Evolutionary conservation across 1,284 basidiomycete genomes (phyloP).

Genomic region (Peniophora sp.): DNA sequence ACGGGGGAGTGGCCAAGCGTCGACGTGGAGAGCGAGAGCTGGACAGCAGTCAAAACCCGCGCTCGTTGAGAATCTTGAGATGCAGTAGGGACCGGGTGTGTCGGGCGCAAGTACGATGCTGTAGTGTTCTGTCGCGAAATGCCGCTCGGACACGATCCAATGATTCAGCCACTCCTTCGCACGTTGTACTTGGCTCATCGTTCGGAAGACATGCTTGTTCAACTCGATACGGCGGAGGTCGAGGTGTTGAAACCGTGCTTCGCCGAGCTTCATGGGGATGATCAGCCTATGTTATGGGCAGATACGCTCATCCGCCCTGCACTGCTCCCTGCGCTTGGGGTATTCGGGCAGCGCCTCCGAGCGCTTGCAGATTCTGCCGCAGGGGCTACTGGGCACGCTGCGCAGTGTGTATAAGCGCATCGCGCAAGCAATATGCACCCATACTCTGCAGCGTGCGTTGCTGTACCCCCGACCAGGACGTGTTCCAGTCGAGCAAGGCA

Average conservation of each 20-base stretch:
- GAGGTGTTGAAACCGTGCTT: constrained; percentile 67
- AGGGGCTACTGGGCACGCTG: constrained; percentile 40
- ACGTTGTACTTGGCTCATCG: too few relatives aligned
- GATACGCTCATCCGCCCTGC: constrained; percentile 55
- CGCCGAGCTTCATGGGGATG: constrained; percentile 3
- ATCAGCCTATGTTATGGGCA: constrained; percentile 18
- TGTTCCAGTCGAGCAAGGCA: constrained; percentile 47
- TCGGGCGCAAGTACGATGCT: too few relatives aligned
- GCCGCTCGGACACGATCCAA: too few relatives aligned
- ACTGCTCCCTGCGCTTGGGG: constrained; percentile 62
- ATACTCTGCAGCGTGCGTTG: constrained; percentile 78
- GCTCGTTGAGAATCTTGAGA: too few relatives aligned
- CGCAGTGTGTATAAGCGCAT: constrained; percentile 65
- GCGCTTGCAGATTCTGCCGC: constrained; percentile 56
- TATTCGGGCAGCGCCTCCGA: constrained; percentile 65
- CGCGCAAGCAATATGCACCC: constrained; percentile 56
- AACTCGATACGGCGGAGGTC: constrained; percentile 74
- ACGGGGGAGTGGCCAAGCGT: too few relatives aligned
- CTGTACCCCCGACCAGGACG: constrained; percentile 62
- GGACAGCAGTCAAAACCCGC: too few relatives aligned
- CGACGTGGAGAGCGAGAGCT: too few relatives aligned
- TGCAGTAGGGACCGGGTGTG: too few relatives aligned
- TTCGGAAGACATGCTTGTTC: constrained; percentile 77
- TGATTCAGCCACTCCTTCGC: too few relatives aligned
- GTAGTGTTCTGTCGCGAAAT: too few relatives aligned